A percentile compares a stretch with the other conserved stretches of the same genome.
Evolutionary conservation across 1,284 basidiomycete genomes (phyloP).

Genomic region (Gomphus bonarii): DNA sequence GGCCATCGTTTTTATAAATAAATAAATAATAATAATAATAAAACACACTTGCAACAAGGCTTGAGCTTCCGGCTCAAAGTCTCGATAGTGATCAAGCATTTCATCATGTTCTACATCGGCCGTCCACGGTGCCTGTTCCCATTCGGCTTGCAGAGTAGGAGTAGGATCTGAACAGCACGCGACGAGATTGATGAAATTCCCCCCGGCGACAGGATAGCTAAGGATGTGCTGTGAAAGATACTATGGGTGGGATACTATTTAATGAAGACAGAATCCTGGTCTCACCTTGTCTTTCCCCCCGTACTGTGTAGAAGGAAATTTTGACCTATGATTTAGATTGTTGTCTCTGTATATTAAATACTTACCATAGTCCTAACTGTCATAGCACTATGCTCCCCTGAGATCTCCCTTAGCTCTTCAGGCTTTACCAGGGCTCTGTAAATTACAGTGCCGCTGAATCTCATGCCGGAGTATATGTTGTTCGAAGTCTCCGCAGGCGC

Average conservation of each 20-base stretch:
- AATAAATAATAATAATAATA: not conserved
- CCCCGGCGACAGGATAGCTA: slow-evolving; percentile 32
- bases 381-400: slow-evolving; percentile 2
- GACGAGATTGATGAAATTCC: slow-evolving; percentile 32
- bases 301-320: slow-evolving; percentile 23
- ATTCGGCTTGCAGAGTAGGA: slow-evolving; percentile 24
- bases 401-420: not conserved
- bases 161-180: slow-evolving; percentile 24
- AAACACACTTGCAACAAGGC: slow-evolving; percentile 30
- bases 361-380: slow-evolving; percentile 23
- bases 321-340: not conserved
- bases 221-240: slow-evolving; percentile 29
- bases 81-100: slow-evolving; percentile 23
- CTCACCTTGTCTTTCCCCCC: slow-evolving; percentile 30
- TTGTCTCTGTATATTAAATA: slow-evolving; percentile 10
- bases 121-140: slow-evolving; percentile 27
- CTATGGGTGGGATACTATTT: not conserved
- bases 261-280: not conserved
- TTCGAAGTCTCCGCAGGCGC: slow-evolving; percentile 16
- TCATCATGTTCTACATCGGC: slow-evolving; percentile 22
- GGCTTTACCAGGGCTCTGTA: slow-evolving; percentile 27
- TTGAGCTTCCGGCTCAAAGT: slow-evolving; percentile 33
- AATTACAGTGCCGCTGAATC: slow-evolving; percentile 27
- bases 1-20: not conserved
- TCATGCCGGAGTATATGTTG: slow-evolving; percentile 10